Evolutionary conservation across 441 rosid genomes (phyloP), one percentile per base, ranked within the genome.

Genomic region (Croton setiger): DNA sequence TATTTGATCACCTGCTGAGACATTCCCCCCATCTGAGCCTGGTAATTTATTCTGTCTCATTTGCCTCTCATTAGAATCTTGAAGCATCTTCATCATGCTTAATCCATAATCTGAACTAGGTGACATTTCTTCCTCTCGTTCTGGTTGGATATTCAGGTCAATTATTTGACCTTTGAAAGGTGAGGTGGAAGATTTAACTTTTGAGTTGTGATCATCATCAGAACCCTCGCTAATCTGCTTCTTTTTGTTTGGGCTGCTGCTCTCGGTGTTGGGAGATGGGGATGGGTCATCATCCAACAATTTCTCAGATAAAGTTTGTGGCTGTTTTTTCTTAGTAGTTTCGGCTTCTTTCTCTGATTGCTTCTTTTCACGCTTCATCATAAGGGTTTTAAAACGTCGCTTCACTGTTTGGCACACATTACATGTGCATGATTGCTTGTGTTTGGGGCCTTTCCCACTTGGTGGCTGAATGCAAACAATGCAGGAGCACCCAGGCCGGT

Each of bases 391-490:
- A 69, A 93, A 96, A 71, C 99, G 92, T 53, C 99, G 91, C 84
- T 86, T 91, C 74, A 95, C 99, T 6, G 97, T 91, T 82, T 80
- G 74, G 83, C 99, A 95, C 58, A 92, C 98, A 18, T 83, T 88
- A 76, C 98, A 92, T 5, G 80, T 87, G 72, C 97, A 95, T 5
- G 81, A 73, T 9, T 88, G 83, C 63, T 88, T 93, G 84, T 96
- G 98, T 79, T 87, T 95, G 33, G 95, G 92, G 44, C 96, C 95
- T 80, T 89, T 91, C 70, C 99, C 99, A 54, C 99, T 92, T 35
- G 99, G 99, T 12, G 98, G 97, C 79, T 96, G 99, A 82, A 89
- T 96, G 86, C 99, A 96, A 13, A 93, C 97, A 27, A 96, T 96
- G 86, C 99, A 96, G 62, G 90, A 69, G 84, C 99, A 96, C 68